Evolutionary conservation across 768 basidiomycete species (phyloP).

Genomic region (Tricholoma sp.): DNA sequence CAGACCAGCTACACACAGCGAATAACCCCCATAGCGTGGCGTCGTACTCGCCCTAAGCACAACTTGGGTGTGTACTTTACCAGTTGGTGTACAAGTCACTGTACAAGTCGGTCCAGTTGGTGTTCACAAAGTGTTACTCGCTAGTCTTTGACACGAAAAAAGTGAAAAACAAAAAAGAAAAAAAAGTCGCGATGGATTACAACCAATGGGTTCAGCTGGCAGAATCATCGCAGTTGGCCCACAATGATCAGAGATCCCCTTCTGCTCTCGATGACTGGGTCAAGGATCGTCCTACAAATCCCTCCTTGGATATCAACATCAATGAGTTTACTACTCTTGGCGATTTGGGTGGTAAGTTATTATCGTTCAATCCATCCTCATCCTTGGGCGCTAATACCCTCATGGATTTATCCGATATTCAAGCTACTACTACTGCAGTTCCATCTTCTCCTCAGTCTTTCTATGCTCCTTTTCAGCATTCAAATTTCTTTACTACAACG

Average conservation of each 20-base stretch:
- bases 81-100: slow-evolving; percentile 15
- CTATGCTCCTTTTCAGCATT: slow-evolving; percentile 35
- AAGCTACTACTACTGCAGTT: slow-evolving; percentile 31
- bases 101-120: slow-evolving; percentile 9
- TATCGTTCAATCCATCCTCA: not conserved
- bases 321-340: slow-evolving; percentile 37
- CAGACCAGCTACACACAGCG: slow-evolving; percentile 19
- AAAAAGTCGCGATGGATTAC: slow-evolving; percentile 38
- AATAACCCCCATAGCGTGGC: slow-evolving; percentile 16
- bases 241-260: slow-evolving; percentile 22
- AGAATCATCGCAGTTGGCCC: slow-evolving; percentile 24
- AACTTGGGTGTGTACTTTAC: slow-evolving; percentile 19
- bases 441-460: slow-evolving; percentile 35
- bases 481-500: slow-evolving; percentile 37
- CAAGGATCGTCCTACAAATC: slow-evolving; percentile 34
- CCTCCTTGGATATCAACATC: slow-evolving; percentile 26
- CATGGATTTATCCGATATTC: slow-evolving; percentile 1
- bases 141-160: slow-evolving; percentile 26
- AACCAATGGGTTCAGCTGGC: slow-evolving; percentile 37
- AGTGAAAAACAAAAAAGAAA: slow-evolving; percentile 27
- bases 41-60: slow-evolving; percentile 12
- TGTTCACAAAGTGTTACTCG: slow-evolving; percentile 5
- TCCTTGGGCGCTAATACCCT: not conserved
- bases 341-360: slow-evolving; percentile 35
- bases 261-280: slow-evolving; percentile 37